Conservation (phyloP, 805 yeast species). For the Komagataella mondaviorum region DNA sequence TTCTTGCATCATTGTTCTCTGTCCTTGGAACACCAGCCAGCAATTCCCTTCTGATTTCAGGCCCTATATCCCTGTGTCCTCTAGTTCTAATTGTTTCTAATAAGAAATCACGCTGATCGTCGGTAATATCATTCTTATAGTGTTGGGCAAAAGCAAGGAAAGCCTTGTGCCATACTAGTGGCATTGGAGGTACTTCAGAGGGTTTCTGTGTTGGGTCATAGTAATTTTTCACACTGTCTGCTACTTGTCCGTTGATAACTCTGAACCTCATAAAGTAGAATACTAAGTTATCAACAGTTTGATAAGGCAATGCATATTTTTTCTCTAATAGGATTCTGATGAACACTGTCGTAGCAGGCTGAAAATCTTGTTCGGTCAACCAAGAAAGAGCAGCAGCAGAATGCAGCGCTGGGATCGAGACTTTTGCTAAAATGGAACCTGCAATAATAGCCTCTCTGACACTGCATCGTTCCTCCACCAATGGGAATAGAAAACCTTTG, state of each 20-base stretch:
- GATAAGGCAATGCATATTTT: conserved; percentile 93
- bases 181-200: conserved; percentile 45
- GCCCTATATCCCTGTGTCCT: conserved; percentile 79
- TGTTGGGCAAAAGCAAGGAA: conserved; percentile 90
- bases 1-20: neutral
- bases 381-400: conserved; percentile 92
- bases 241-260: conserved; percentile 30
- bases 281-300: conserved; percentile 87
- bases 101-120: conserved; percentile 91
- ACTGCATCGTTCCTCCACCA: conserved; percentile 80
- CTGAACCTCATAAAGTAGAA: conserved; percentile 90
- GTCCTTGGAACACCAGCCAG: conserved; percentile 68
- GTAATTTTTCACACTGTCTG: conserved; percentile 14
- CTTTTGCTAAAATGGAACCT: conserved; percentile 78
- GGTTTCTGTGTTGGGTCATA: conserved; percentile 17
- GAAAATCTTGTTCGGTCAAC: conserved; percentile 67
- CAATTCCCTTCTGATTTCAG: conserved; percentile 88
- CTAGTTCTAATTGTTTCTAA: conserved; percentile 85
- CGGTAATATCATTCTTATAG: conserved; percentile 96
- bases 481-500: conserved; percentile 89
- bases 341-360: conserved; percentile 83
- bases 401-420: conserved; percentile 89
- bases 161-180: conserved; percentile 97
- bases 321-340: conserved; percentile 84
- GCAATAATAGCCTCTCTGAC: conserved; percentile 92